phyloP scores from a whole-genome alignment of 441 rosid species.

The Mallotus japonicus region DNA sequence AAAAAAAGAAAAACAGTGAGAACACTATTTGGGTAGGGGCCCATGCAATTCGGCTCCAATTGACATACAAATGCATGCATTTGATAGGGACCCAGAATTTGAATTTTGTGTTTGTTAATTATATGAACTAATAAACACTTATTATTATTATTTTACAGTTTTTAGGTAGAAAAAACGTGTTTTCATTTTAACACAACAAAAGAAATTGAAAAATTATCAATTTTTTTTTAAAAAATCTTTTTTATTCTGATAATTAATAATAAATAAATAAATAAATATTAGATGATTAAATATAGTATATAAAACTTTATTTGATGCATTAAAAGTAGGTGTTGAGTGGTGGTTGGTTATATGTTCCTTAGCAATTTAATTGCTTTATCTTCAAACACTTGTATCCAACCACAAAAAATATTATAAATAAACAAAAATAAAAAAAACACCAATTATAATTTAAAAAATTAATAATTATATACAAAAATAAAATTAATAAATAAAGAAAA shows the following conservation, averaged over 20 bases:
- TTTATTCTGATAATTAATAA: no score
- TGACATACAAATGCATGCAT: conserved; percentile 17
- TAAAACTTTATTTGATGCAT: conserved; percentile 19
- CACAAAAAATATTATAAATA: conserved; percentile 31
- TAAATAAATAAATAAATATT: no score
- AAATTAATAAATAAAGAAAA: conserved; percentile 19
- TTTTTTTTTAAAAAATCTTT: background rate
- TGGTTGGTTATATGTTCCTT: conserved; percentile 44
- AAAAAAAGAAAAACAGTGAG: background rate
- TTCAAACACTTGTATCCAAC: conserved; percentile 45
- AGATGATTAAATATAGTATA: background rate
- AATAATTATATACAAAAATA: conserved; percentile 23
- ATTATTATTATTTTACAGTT: no score
- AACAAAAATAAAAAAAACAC: background rate
- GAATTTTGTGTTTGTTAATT: background rate
- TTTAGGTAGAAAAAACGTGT: no score
- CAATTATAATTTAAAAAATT: background rate
- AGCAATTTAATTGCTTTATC: conserved; percentile 53
- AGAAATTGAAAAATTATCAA: background rate
- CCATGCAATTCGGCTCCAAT: conserved; percentile 2
- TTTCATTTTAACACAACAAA: background rate
- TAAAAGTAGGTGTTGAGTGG: conserved; percentile 38
- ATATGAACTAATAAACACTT: background rate
- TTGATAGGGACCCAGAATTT: background rate
- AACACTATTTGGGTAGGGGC: conserved; percentile 2